A percentile compares a stretch with the other conserved stretches of the same genome.
phyloP scores from a whole-genome alignment of 1,284 basidiomycete genomes.

The Apiotrichum siamense region DNA sequence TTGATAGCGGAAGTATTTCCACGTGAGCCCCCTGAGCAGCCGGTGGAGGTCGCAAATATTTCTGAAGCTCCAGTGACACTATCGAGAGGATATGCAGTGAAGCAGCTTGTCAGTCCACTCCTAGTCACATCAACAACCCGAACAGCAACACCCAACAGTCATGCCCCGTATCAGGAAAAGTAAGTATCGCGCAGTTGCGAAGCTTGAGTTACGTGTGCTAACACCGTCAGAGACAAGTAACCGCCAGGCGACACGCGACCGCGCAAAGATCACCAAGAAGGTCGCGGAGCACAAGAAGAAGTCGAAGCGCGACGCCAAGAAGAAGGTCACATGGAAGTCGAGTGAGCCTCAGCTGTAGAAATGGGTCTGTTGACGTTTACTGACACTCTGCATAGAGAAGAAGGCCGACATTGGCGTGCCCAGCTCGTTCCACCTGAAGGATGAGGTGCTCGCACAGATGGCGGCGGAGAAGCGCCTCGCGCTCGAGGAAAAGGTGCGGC shows the following conservation, averaged over 20 bases:
- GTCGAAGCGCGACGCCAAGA: slow-evolving; percentile 69
- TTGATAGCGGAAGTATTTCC: too few relatives aligned
- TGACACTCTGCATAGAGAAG: slow-evolving; percentile 55
- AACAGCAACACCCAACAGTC: slow-evolving; percentile 12
- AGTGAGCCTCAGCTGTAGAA: too few relatives aligned
- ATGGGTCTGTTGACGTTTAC: neutral
- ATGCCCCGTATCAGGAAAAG: slow-evolving; percentile 76
- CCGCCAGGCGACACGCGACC: slow-evolving; percentile 65
- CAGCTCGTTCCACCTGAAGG: slow-evolving; percentile 96
- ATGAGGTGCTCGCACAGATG: slow-evolving; percentile 87
- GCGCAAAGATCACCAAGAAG: slow-evolving; percentile 73
- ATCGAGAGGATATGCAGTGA: too few relatives aligned
- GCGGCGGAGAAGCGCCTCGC: slow-evolving; percentile 70
- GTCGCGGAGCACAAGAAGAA: slow-evolving; percentile 73
- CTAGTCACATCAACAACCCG: slow-evolving; percentile 1
- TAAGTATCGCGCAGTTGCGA: slow-evolving; percentile 42
- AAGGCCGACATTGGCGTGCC: slow-evolving; percentile 91
- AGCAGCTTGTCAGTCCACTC: too few relatives aligned
- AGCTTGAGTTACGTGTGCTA: neutral
- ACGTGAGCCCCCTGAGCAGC: too few relatives aligned
- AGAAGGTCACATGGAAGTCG: slow-evolving; percentile 82
- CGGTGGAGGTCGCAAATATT: too few relatives aligned
- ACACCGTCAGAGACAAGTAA: slow-evolving; percentile 69
- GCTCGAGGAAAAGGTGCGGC: slow-evolving; percentile 1
- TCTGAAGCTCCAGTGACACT: too few relatives aligned